Conservation (phyloP, 768 basidiomycete species). For the Calvatia gigantea region DNA sequence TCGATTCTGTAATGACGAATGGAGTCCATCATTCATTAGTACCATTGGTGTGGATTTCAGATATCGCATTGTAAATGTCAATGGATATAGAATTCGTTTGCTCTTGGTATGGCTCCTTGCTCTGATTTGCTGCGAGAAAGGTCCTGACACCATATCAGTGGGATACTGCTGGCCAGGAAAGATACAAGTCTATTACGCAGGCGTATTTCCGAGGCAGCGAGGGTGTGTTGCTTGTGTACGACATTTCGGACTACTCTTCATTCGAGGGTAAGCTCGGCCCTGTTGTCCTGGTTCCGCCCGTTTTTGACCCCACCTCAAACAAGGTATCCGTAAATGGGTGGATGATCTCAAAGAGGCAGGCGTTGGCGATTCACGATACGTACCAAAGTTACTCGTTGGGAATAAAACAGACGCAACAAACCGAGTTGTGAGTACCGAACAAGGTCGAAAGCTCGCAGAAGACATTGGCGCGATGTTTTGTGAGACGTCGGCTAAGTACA, state of each 20-base stretch:
- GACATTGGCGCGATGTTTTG: conserved; percentile 2
- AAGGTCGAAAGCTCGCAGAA: neutral
- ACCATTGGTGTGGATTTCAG: conserved; percentile 6
- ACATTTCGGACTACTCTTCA: conserved; percentile 5
- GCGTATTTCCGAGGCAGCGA: conserved; percentile 7
- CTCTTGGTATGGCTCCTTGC: neutral
- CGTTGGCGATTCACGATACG: neutral
- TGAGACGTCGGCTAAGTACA: conserved; percentile 7
- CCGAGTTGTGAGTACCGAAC: neutral
- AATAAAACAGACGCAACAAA: conserved; percentile 1
- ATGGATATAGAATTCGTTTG: neutral
- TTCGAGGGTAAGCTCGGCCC: neutral
- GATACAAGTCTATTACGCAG: conserved; percentile 1
- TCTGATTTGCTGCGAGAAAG: no score
- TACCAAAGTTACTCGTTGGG: conserved; percentile 6
- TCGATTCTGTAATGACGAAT: conserved; percentile 9
- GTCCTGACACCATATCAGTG: no score
- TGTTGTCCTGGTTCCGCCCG: neutral
- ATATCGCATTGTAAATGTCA: conserved; percentile 4
- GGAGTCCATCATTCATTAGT: conserved; percentile 7
- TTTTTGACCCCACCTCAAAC: neutral
- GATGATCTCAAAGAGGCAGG: conserved; percentile 1
- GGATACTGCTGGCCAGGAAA: conserved; percentile 11
- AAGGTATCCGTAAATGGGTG: conserved; percentile 2
- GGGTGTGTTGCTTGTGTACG: conserved; percentile 6